phyloP scores from a whole-genome alignment of 768 basidiomycete genomes.

The Grammothele lineata region DNA sequence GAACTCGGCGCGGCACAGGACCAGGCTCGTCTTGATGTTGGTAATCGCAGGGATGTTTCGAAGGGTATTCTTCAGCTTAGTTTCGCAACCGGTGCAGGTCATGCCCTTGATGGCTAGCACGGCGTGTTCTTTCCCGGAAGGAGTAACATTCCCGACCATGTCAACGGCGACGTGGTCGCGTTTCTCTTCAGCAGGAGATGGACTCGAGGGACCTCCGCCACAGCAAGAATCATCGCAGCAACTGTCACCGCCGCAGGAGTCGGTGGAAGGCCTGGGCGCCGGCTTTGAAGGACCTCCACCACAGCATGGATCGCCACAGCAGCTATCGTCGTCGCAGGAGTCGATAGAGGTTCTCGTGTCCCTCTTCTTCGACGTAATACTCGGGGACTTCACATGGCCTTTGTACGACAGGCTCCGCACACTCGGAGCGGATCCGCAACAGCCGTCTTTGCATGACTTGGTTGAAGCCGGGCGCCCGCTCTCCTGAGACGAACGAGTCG shows the following conservation, averaged over 20 bases:
- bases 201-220: background rate
- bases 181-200: background rate
- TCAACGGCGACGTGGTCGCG: slow-evolving; percentile 7
- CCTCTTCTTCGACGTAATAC: background rate
- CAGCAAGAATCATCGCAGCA: no score
- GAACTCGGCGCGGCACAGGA: slow-evolving; percentile 26
- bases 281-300: no score
- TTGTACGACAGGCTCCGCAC: slow-evolving; percentile 7
- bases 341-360: slow-evolving; percentile 9
- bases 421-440: slow-evolving; percentile 4
- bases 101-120: slow-evolving; percentile 26
- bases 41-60: slow-evolving; percentile 14
- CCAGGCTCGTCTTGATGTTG: slow-evolving; percentile 28
- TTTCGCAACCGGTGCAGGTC: slow-evolving; percentile 30
- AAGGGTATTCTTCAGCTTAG: slow-evolving; percentile 23
- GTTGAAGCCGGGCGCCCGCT: slow-evolving; percentile 8
- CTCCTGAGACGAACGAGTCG: slow-evolving; percentile 1
- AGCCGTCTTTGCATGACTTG: slow-evolving; percentile 19
- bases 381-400: no score
- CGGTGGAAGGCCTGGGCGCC: no score
- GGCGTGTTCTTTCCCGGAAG: no score
- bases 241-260: no score
- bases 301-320: no score
- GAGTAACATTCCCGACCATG: no score
- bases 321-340: no score